Evolutionary conservation across 371 early-diverging fungal species (phyloP).

Genomic region (Choanephora cucurbitarum): DNA sequence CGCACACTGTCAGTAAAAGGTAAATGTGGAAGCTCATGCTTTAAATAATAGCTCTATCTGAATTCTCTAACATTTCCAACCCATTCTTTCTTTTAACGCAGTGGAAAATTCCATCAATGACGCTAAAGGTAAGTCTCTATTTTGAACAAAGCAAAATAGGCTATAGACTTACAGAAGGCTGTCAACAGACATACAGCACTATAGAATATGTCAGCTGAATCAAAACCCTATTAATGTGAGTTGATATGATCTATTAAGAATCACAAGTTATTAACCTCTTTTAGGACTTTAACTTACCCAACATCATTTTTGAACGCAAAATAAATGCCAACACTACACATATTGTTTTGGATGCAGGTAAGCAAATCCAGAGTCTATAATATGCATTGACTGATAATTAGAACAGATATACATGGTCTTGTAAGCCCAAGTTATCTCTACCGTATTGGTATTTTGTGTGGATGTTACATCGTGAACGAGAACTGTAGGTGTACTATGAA

Average conservation of each 20-base stretch:
- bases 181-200: background rate
- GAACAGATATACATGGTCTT: background rate
- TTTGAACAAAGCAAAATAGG: no score
- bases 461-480: conserved; percentile 18
- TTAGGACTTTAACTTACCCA: conserved; percentile 13
- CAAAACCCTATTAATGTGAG: background rate
- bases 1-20: background rate
- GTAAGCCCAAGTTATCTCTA: conserved; percentile 7
- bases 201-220: background rate
- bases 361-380: background rate
- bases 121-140: background rate
- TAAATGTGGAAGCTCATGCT: background rate
- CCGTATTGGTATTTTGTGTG: conserved; percentile 13
- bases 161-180: background rate
- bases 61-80: no score
- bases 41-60: no score
- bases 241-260: background rate
- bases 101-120: no score
- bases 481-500: conserved; percentile 20
- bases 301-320: background rate
- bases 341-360: background rate
- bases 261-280: background rate
- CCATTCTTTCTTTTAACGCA: no score
- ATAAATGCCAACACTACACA: background rate
- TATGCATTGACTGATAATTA: no score